Evolutionary conservation across 441 rosid species (phyloP), one percentile per base, ranked within the genome.

Genomic region (Adansonia gregorii): DNA sequence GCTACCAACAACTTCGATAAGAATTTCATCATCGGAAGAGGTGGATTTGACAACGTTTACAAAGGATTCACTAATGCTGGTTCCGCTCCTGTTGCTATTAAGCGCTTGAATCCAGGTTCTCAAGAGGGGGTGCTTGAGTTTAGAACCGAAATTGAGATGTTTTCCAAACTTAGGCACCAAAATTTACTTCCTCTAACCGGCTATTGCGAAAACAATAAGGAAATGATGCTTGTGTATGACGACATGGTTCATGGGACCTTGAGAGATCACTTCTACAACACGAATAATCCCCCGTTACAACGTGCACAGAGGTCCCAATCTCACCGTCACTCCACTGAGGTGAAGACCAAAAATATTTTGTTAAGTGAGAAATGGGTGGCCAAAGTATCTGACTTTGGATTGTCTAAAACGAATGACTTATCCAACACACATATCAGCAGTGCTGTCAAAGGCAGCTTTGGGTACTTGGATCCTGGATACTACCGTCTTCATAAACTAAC

Each of bases 211-310:
- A 69, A 74, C 1, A 8, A 22, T 0, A 11, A 20, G 11, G 77
- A 60, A 4, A 60, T 60, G 56, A 60, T 74, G 17, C 55, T 60
- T 4, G 59, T 74, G 2, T 60, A 74, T 55, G 75, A 72, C 49
- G 55, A 72, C 75, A 72, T 55, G 75, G 22, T 9, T 15, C 61
- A 31, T 17, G 61, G 61, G 2, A 55, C 64, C 1, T 10, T 72
- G 10, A 11, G 27, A 54, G 63, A 72, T 10, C 75, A 72, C 27
- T 65, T 72, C 51, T 72, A 52, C 48, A 24, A 19, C 24, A 52
- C 75, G 1, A 41, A 17, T 0, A 31, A 55, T 1, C 49, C 61
- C 1, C 51, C 19, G 1, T 4, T 55, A 31, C 9, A 8, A 2
- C 55, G 75, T 64, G 46, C 76, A 73, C 51, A 2, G 11, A 8